A percentile compares a stretch with the other conserved stretches of the same genome.
Evolutionary conservation across 441 rosid species (phyloP).

Genomic region (Populus hybrid): DNA sequence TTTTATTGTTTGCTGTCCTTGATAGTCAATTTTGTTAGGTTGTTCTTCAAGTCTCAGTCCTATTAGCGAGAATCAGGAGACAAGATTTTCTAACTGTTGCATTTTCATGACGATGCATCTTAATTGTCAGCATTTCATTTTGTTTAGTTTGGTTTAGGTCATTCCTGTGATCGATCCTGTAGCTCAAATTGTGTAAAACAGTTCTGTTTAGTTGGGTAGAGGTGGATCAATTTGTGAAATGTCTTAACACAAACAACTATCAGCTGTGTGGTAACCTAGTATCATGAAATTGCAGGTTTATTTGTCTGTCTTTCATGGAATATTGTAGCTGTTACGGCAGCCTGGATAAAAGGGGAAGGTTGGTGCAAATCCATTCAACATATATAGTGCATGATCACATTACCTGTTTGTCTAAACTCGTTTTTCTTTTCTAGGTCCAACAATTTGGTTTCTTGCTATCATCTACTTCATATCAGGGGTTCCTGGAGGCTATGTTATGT

Average conservation of each 20-base stretch:
- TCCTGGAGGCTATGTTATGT: constrained; percentile 87
- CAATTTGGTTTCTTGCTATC: constrained; percentile 92
- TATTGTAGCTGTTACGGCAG: constrained; percentile 77
- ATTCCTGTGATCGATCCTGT: background rate
- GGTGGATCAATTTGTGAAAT: background rate
- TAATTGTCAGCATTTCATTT: background rate
- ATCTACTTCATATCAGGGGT: constrained; percentile 87
- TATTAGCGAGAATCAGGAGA: background rate
- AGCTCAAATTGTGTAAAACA: background rate
- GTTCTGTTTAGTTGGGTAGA: background rate
- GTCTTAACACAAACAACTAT: background rate
- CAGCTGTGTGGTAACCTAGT: constrained; percentile 9
- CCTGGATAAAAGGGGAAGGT: constrained; percentile 98
- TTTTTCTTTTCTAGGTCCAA: constrained; percentile 53
- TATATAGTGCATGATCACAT: constrained; percentile 1
- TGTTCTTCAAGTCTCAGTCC: background rate
- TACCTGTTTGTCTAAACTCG: constrained; percentile 15
- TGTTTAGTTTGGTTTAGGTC: background rate
- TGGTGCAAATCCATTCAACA: constrained; percentile 8
- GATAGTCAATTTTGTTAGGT: background rate
- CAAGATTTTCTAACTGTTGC: background rate
- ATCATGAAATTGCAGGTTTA: constrained; percentile 53
- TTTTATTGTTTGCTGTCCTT: background rate
- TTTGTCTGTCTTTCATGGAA: constrained; percentile 83
- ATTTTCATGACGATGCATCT: background rate